phyloP scores from a whole-genome alignment of 163 green algal species.

The Scenedesmus sp. region DNA sequence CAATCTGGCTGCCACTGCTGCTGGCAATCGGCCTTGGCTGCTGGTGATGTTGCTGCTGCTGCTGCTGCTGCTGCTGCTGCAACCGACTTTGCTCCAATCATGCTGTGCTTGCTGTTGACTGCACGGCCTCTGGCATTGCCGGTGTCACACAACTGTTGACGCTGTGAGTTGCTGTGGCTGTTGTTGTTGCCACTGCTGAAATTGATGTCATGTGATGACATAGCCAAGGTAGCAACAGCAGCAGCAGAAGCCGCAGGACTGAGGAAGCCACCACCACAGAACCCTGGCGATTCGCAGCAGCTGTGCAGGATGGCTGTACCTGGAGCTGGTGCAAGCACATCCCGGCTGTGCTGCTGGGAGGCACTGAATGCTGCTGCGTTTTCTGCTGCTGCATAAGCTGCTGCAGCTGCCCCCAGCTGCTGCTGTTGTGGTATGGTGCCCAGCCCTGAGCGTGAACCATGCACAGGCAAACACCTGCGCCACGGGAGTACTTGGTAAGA shows the following conservation, averaged over 20 bases:
- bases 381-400: neutral
- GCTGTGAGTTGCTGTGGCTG: neutral
- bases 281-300: neutral
- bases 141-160: neutral
- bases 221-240: neutral
- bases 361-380: neutral
- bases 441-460: neutral
- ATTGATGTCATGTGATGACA: neutral
- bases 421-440: neutral
- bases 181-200: neutral
- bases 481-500: neutral
- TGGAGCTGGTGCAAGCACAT: neutral
- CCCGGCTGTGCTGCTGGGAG: neutral
- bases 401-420: neutral
- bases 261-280: neutral
- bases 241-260: neutral
- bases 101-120: neutral
- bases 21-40: neutral
- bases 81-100: neutral
- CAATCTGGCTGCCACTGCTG: constrained; percentile 7
- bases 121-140: neutral
- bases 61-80: neutral
- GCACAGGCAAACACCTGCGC: neutral
- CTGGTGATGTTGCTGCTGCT: neutral
- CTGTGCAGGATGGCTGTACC: neutral